Conservation (phyloP, 805 yeast genomes). For the Pichia kluyveri region DNA sequence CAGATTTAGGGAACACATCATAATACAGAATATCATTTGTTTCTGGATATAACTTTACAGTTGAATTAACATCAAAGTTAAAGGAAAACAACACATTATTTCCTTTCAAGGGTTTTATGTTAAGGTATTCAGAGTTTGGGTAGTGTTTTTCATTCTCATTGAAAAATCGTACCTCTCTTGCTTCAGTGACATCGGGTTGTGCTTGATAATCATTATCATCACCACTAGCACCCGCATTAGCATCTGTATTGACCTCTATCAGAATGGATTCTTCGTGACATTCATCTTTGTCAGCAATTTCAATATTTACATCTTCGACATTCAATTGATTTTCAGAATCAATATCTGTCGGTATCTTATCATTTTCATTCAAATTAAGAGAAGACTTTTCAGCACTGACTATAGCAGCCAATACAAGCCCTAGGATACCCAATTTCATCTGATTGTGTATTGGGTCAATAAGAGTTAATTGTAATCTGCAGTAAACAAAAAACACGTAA, state of each 20-base stretch:
- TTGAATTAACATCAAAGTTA: slow-evolving; percentile 55
- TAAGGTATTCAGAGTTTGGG: slow-evolving; percentile 54
- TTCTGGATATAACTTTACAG: slow-evolving; percentile 20
- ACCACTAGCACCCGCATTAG: background rate
- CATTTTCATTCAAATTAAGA: background rate
- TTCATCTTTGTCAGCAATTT: too few relatives aligned
- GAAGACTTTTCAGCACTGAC: too few relatives aligned
- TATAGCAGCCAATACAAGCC: too few relatives aligned
- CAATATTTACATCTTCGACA: background rate
- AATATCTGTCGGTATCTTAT: background rate
- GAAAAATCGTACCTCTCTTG: background rate
- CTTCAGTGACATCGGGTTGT: background rate
- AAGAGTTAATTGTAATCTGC: too few relatives aligned
- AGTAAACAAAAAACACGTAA: too few relatives aligned
- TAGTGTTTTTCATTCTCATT: slow-evolving; percentile 13
- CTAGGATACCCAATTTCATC: too few relatives aligned
- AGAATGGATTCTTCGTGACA: too few relatives aligned
- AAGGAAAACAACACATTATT: slow-evolving; percentile 66
- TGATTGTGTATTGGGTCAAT: too few relatives aligned
- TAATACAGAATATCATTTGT: slow-evolving; percentile 34
- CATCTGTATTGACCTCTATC: background rate
- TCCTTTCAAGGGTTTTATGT: slow-evolving; percentile 62
- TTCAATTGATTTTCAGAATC: background rate
- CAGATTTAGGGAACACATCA: slow-evolving; percentile 66
- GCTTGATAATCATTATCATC: too few relatives aligned